Evolutionary conservation across 306 rosid species (phyloP).

Genomic region (Lathyrus tuberosus): DNA sequence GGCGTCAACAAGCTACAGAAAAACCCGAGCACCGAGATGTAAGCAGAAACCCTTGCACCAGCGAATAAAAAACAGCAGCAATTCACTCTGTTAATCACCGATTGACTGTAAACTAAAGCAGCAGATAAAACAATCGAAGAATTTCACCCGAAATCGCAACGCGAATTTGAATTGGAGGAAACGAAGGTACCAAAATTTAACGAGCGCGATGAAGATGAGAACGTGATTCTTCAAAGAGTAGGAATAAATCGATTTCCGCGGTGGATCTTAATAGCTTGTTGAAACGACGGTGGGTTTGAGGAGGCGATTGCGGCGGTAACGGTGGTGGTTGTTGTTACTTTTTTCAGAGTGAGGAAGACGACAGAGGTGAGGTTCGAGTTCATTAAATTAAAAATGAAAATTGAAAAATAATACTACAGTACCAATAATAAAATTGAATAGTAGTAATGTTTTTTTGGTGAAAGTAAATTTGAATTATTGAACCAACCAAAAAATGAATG

Average conservation of each 20-base stretch:
- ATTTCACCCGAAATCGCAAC: slow-evolving; percentile 24
- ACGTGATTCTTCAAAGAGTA: slow-evolving; percentile 39
- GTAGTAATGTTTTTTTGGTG: not conserved
- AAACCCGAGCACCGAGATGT: slow-evolving; percentile 36
- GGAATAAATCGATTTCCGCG: slow-evolving; percentile 23
- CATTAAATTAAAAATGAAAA: slow-evolving; percentile 12
- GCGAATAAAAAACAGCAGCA: slow-evolving; percentile 34
- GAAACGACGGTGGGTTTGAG: slow-evolving; percentile 36
- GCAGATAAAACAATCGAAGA: slow-evolving; percentile 13
- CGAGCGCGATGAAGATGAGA: slow-evolving; percentile 27
- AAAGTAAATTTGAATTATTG: slow-evolving; percentile 9
- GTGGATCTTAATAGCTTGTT: slow-evolving; percentile 39
- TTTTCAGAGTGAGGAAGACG: slow-evolving; percentile 52
- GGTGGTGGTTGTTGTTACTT: slow-evolving; percentile 44
- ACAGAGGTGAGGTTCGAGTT: slow-evolving; percentile 37
- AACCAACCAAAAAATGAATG: not conserved
- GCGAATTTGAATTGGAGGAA: slow-evolving; percentile 32
- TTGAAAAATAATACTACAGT: not conserved
- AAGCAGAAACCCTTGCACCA: slow-evolving; percentile 41
- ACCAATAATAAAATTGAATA: not conserved
- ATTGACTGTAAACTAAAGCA: slow-evolving; percentile 19
- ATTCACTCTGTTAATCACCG: slow-evolving; percentile 10
- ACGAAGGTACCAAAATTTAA: slow-evolving; percentile 25
- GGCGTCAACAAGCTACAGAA: slow-evolving; percentile 16
- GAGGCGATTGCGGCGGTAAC: slow-evolving; percentile 33